Evolutionary conservation across 805 yeast genomes (phyloP), one percentile per base, ranked within the genome.

Genomic region (Spathaspora arborariae): DNA sequence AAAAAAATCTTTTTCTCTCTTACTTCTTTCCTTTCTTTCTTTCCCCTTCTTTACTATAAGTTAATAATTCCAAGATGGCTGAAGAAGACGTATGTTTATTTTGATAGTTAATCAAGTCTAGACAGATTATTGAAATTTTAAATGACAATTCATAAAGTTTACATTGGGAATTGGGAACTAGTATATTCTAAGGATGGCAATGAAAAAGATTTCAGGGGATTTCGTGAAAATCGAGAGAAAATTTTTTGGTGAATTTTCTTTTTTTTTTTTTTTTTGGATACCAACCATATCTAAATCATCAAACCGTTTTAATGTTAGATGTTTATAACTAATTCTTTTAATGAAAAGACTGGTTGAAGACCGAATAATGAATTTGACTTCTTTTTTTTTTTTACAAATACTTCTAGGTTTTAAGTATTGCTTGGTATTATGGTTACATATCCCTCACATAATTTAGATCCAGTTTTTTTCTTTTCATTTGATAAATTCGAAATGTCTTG

Each of bases 71-170:
- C 49, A 61, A 53, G 49, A 67, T 67, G 72, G 70, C 72, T 67
- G 72, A 67, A 51, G 72, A 67, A 65, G 72, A 67, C 50, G 72
- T 67, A 67, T 56, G 72, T 67, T 47, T 42, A 18, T 13, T 37
- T 11, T 30, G 10, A 30, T 30, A 9, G 10, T 30, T 7, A 15
- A 13, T 13, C 15, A n/a, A 30, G 35, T 15, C 35, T n/a, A n/a
- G 8, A 3, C 6, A 7, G n/a, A 30, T 5, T 30, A 3, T 7
- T 3, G 35, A 30, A 30, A 13, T 30, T 30, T 15, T n/a, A 30
- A 27, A 13, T 13, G 16, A 15, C 8, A 30, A 13, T 30, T 15
- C 16, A 6, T 13, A 6, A 24, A n/a, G n/a, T 24, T 30, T 30
- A 4, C 3, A 3, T 6, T 30, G 35, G 35, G 35, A 30, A 30